Conservation (phyloP, 129 eudicot species). For the Rutidosis leptorrhynchoides region DNA sequence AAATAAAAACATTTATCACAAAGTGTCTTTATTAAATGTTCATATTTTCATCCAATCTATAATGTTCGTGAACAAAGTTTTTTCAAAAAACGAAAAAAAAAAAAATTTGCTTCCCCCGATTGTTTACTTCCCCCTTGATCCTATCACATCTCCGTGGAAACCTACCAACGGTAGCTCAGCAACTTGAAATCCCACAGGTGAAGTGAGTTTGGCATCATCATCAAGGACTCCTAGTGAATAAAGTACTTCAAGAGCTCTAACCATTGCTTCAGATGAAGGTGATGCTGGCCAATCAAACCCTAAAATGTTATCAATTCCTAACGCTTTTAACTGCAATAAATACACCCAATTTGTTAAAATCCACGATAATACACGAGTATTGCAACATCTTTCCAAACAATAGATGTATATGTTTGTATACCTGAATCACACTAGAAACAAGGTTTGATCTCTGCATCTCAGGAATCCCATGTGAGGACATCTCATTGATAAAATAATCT, state of each 20-base stretch:
- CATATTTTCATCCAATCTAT: too few species aligned
- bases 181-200: slow-evolving; percentile 92
- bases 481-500: slow-evolving; percentile 68
- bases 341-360: slow-evolving; percentile 20
- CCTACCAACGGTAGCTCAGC: slow-evolving; percentile 94
- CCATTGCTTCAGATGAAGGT: slow-evolving; percentile 90
- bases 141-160: neutral
- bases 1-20: too few species aligned
- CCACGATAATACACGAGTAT: neutral
- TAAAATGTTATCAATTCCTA: slow-evolving; percentile 92
- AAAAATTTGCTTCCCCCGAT: too few species aligned
- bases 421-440: slow-evolving; percentile 91
- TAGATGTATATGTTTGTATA: slow-evolving; percentile 9
- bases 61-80: too few species aligned
- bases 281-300: slow-evolving; percentile 99
- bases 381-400: neutral
- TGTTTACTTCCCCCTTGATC: too few species aligned
- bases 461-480: slow-evolving; percentile 87
- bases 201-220: slow-evolving; percentile 94
- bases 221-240: slow-evolving; percentile 95
- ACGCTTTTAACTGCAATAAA: slow-evolving; percentile 67
- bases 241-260: slow-evolving; percentile 89
- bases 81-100: too few species aligned
- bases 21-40: too few species aligned
- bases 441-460: slow-evolving; percentile 98